These are phyloP conservation scores for Oryza glaberrima DNA, from an alignment of 176 grass and related monocot genomes.

Conservation along the genomic window DNA sequence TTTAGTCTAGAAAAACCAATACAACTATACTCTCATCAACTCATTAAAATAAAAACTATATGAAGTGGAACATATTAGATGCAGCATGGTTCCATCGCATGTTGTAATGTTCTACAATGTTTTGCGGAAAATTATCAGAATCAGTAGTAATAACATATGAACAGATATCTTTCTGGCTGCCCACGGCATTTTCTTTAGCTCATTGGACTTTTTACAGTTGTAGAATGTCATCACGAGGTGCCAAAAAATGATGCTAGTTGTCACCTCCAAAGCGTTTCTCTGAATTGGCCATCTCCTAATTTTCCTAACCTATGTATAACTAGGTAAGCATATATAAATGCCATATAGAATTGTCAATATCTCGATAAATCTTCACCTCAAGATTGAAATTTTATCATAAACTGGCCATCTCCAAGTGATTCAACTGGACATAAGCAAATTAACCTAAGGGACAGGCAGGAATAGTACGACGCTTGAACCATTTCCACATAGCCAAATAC, in stretches of 20 bases:
- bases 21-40: neutral
- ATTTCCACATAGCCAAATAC: neutral
- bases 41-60: neutral
- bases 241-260: neutral
- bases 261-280: slow-evolving; percentile 27
- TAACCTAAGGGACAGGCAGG: slow-evolving; percentile 4
- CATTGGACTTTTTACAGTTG: neutral
- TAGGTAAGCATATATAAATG: neutral
- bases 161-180: neutral
- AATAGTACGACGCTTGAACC: neutral
- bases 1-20: neutral
- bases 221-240: neutral
- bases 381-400: neutral
- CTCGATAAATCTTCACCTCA: neutral
- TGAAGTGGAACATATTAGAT: neutral
- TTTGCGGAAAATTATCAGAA: slow-evolving; percentile 12
- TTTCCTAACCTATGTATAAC: neutral
- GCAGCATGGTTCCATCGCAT: neutral
- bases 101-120: neutral
- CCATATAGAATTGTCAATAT: neutral
- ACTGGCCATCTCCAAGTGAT: slow-evolving; percentile 15
- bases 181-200: neutral
- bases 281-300: neutral
- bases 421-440: slow-evolving; percentile 14
- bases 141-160: neutral